Conservation (phyloP, 345 rosid species). For the Diplotaxis tenuifolia region DNA sequence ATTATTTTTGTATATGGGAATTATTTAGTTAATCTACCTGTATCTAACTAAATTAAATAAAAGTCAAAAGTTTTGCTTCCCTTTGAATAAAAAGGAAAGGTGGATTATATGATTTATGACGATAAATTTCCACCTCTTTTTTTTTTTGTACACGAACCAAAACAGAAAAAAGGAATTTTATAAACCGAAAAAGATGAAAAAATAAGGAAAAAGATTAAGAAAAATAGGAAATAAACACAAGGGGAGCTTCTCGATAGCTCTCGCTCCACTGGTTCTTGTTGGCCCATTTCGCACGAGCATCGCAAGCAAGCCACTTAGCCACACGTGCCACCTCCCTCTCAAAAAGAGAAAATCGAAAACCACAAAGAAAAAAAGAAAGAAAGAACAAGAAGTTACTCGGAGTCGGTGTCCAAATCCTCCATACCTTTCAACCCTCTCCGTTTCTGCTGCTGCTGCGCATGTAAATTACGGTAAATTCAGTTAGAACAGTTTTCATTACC, state of each 20-base stretch:
- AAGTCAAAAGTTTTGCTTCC: neutral
- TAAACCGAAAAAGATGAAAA: neutral
- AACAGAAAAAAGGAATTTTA: neutral
- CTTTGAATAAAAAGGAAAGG: neutral
- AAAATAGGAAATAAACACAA: neutral
- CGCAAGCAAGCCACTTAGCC: slow-evolving; percentile 27
- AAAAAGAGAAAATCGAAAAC: neutral
- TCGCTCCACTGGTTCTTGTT: slow-evolving; percentile 7
- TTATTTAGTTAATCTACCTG: neutral
- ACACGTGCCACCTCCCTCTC: slow-evolving; percentile 22
- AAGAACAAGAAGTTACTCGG: slow-evolving; percentile 36
- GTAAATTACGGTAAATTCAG: neutral
- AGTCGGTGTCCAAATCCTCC: slow-evolving; percentile 66
- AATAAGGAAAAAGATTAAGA: neutral
- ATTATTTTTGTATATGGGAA: neutral
- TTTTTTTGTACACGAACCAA: slow-evolving; percentile 21
- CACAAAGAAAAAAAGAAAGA: neutral
- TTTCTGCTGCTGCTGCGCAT: slow-evolving; percentile 55
- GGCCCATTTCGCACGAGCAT: slow-evolving; percentile 16
- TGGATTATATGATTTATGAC: slow-evolving; percentile 15
- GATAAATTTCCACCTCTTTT: neutral
- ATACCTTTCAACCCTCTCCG: slow-evolving; percentile 66
- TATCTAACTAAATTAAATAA: neutral
- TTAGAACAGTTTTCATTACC: neutral
- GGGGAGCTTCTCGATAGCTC: slow-evolving; percentile 12